Percentiles rank a stretch among this genome's conserved stretches.
Evolutionary conservation across 1,139 yeast species (phyloP).

Genomic region (Suhomyces panamericanus): DNA sequence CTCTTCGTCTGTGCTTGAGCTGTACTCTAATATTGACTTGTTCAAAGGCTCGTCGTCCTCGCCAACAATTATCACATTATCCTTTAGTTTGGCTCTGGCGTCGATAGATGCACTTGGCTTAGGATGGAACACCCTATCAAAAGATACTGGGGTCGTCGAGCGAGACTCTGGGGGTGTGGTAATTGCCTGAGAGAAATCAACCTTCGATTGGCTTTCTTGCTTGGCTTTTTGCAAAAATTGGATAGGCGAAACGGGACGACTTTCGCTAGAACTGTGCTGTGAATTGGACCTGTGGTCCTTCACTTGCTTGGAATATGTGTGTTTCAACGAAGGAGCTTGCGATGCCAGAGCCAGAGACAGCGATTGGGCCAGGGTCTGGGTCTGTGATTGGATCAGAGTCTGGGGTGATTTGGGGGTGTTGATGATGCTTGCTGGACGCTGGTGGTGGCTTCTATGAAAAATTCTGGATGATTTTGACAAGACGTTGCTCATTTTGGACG

Average conservation of each 20-base stretch:
- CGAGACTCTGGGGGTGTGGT: constrained; percentile 7
- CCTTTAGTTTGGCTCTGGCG: not conserved
- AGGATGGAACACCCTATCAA: not conserved
- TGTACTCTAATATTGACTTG: not conserved
- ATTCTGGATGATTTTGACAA: constrained; percentile 34
- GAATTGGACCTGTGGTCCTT: constrained; percentile 36
- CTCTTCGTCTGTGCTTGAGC: constrained; percentile 1
- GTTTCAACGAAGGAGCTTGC: constrained; percentile 20
- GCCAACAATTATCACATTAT: not conserved
- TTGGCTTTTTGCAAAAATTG: constrained; percentile 10
- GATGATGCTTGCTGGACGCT: constrained; percentile 13
- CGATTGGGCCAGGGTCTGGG: constrained; percentile 5
- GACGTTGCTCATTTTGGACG: constrained; percentile 31
- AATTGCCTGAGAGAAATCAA: not conserved
- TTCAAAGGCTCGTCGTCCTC: not conserved
- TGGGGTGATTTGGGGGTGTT: constrained; percentile 15
- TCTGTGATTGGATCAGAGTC: constrained; percentile 10
- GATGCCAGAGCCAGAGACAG: constrained; percentile 12
- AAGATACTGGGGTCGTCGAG: constrained; percentile 5
- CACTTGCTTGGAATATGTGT: constrained; percentile 37
- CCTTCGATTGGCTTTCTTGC: constrained; percentile 1
- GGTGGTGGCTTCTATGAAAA: constrained; percentile 30
- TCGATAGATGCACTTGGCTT: not conserved
- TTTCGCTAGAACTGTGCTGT: constrained; percentile 14
- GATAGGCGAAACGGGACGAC: constrained; percentile 30